A percentile compares a stretch with the other conserved stretches of the same genome.
Conservation (phyloP, 139 green algal genomes). For the Pleodorina starrii region DNA sequence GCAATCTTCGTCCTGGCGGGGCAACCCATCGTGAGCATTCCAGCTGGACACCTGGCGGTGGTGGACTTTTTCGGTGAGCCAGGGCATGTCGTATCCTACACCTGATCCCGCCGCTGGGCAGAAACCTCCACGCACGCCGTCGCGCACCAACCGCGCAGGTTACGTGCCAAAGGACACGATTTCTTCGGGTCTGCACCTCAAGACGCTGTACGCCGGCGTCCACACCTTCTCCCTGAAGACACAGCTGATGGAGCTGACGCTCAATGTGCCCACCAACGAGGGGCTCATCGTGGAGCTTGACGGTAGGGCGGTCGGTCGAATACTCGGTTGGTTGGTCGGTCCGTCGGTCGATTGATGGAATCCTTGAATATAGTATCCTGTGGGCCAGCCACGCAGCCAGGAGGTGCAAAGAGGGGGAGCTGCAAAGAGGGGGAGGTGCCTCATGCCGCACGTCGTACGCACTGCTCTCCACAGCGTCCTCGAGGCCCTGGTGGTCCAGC, state of each 20-base stretch:
- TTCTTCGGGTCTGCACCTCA: background rate
- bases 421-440: too few species aligned
- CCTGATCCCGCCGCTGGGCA: too few species aligned
- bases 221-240: background rate
- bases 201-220: background rate
- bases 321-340: too few species aligned
- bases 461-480: too few species aligned
- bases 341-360: too few species aligned
- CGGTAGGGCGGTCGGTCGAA: background rate
- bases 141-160: background rate
- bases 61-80: background rate
- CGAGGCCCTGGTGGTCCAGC: too few species aligned
- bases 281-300: background rate
- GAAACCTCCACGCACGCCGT: too few species aligned
- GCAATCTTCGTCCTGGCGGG: background rate
- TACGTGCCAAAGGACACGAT: background rate
- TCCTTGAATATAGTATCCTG: too few species aligned
- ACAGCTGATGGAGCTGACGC: background rate
- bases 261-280: background rate
- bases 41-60: background rate
- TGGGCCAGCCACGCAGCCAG: too few species aligned
- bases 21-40: background rate
- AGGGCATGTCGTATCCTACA: too few species aligned
- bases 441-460: too few species aligned
- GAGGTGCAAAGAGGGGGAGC: too few species aligned